Evolutionary conservation across 2,329 filamentous ascomycete species (phyloP), one percentile per base, ranked within the genome.

Genomic region (Periconia sp.): DNA sequence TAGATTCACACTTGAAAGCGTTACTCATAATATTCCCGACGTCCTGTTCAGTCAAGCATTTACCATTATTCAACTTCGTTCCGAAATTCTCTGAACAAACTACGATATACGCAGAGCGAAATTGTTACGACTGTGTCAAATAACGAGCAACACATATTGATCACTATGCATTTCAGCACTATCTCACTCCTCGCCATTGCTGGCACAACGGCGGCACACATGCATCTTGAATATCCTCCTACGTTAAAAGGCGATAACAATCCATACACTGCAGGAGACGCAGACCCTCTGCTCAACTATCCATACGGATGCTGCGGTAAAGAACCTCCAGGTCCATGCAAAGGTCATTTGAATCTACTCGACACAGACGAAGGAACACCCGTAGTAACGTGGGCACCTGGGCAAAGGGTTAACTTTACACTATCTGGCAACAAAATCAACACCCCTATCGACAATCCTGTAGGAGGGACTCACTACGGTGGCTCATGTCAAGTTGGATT

Each of bases 401-500:
- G 74, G 10, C 70, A 66, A 37, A 65, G 59, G 21, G 72, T 72
- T 35, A 70, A 70, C 47, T 77, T 72, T 57, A 65, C 50, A n/a
- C 50, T 71, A n/a, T 50, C 47, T 11, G 69, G 68, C n/a, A 29
- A 31, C 4, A 17, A 24, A 4, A 50, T 52, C 30, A 48, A 63
- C 37, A 52, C 56, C 19, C 51, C 57, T 7, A 33, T 15, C 2
- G 43, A 48, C 13, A 57, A 67, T 26, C 52, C 57, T 1, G 59
- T 64, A 26, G 61, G 60, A 2, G 62, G 70, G 11, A 77, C 72
- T 28, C 75, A 78, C 50, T 74, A 67, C 39, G 75, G 75, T 38
- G 75, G 75, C 23, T 72, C 67, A 8, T 77, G 75, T 54, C 74
- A 77, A 50, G 69, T 74, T 7, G 75, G 74, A 5, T 72, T 75